Evolutionary conservation across 805 yeast genomes (phyloP).

Genomic region (Jamesozyma jinghongensis): DNA sequence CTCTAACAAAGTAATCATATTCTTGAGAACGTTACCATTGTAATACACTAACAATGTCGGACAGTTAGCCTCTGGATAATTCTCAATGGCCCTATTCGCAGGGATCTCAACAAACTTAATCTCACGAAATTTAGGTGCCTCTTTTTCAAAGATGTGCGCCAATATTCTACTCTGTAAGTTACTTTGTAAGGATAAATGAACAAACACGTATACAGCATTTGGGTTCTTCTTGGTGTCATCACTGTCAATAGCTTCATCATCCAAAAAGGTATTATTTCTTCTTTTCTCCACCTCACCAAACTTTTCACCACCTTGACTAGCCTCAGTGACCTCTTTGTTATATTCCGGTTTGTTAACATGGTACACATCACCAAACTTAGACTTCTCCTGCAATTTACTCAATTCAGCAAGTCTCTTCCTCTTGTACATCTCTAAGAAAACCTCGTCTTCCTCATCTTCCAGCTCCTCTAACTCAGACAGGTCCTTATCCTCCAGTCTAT

Average conservation of each 20-base stretch:
- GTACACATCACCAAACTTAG: conserved; percentile 64
- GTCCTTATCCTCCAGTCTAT: conserved; percentile 67
- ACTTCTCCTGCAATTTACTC: conserved; percentile 43
- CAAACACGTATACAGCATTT: conserved; percentile 50
- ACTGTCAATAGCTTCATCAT: background rate
- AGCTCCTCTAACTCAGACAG: conserved; percentile 76
- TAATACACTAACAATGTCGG: conserved; percentile 84
- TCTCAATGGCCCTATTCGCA: conserved; percentile 85
- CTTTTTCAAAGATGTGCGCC: conserved; percentile 42
- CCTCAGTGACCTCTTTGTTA: conserved; percentile 73
- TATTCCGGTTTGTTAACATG: conserved; percentile 86
- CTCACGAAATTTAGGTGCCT: conserved; percentile 67
- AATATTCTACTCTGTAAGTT: conserved; percentile 67
- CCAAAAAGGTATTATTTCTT: conserved; percentile 1
- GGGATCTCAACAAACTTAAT: conserved; percentile 87
- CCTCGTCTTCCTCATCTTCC: conserved; percentile 92
- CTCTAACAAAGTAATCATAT: conserved; percentile 67
- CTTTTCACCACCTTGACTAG: conserved; percentile 38
- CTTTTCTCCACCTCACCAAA: background rate
- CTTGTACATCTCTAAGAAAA: conserved; percentile 70
- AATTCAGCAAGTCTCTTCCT: conserved; percentile 71
- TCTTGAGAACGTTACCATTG: conserved; percentile 70
- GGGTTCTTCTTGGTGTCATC: conserved; percentile 7
- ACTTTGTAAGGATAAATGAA: conserved; percentile 65
- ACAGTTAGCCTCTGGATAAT: conserved; percentile 81